Conservation (phyloP, 352 stramenopile genomes). For the Globisporangium apiculatum region DNA sequence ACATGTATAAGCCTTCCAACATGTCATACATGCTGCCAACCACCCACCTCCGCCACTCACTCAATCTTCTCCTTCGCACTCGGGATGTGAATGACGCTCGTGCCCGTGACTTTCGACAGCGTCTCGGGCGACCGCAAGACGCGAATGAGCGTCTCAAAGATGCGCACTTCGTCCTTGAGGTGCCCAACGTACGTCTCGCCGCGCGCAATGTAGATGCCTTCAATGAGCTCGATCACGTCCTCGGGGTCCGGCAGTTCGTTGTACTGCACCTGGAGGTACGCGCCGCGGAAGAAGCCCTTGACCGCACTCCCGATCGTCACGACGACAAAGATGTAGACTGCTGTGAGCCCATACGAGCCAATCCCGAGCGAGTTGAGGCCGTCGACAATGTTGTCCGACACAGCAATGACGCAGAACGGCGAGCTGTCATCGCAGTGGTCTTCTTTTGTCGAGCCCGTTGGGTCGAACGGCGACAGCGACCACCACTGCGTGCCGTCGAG, state of each 20-base stretch:
- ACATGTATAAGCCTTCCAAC: too few species aligned
- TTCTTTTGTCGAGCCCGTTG: slow-evolving; percentile 10
- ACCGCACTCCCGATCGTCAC: slow-evolving; percentile 82
- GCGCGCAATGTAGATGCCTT: slow-evolving; percentile 85
- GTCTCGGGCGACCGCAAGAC: slow-evolving; percentile 81
- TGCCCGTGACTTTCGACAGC: slow-evolving; percentile 77
- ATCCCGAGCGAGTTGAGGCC: slow-evolving; percentile 73
- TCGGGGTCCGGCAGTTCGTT: slow-evolving; percentile 72
- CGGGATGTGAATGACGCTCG: slow-evolving; percentile 83
- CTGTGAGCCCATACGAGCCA: slow-evolving; percentile 79
- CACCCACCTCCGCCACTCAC: slow-evolving; percentile 9
- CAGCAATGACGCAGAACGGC: slow-evolving; percentile 75
- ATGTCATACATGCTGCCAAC: too few species aligned
- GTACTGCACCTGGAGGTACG: slow-evolving; percentile 79
- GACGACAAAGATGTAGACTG: slow-evolving; percentile 84
- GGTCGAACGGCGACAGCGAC: slow-evolving; percentile 40
- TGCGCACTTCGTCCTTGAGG: slow-evolving; percentile 81
- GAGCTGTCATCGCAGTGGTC: slow-evolving; percentile 39
- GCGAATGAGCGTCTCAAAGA: slow-evolving; percentile 85
- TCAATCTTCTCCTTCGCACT: slow-evolving; percentile 81
- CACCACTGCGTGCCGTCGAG: slow-evolving; percentile 56
- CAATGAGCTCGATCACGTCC: slow-evolving; percentile 80
- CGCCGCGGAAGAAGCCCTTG: slow-evolving; percentile 77
- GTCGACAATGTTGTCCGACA: slow-evolving; percentile 84
- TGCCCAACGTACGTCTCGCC: slow-evolving; percentile 81